Evolutionary conservation across 2,329 filamentous ascomycete species (phyloP), one percentile per base, ranked within the genome.

Genomic region (Colletotrichum sp.): DNA sequence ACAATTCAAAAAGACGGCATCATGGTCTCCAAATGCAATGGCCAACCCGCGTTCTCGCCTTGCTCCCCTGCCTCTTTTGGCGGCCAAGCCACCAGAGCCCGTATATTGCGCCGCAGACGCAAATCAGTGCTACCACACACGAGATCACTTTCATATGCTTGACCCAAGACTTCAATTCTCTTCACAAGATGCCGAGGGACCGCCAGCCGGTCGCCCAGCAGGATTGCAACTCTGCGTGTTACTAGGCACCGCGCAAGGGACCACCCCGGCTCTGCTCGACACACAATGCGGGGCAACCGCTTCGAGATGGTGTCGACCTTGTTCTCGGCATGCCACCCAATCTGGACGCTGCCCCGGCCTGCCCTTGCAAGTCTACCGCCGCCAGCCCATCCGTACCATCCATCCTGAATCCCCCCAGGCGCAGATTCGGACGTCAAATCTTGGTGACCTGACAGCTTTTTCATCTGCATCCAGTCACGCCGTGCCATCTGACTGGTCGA

Each of bases 251-350:
- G 43, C 43, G 43, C 74, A 73, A 73, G 61, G 69, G 63, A 43
- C 24, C 55, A 72, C 74, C 70, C 70, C 38, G 73, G 70, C 43
- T 68, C 70, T 65, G 64, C 21, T 76, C 52, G 55, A 74, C 71
- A 72, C 69, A 75, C 70, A 63, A 73, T 75, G 77, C 77, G 77
- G 77, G 77, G 71, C 65, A 64, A 18, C 71, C 55, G 68, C 71
- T 72, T 77, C 55, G 48, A 77, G 75, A 75, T 76, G 77, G 77
- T 78, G 77, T 78, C 72, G 55, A 78, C 65, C 61, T 68, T 71
- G 36, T 75, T 72, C 69, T 75, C 77, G 77, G 77, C 66, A 68
- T 70, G 64, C 65, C 43, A 67, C 77, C 72, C 32, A 72, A 77
- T 77, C 38, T 66, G 77, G 77, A 72, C 58, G 68, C 67, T 69